Conservation (phyloP, 1,139 yeast species). For the Debaryomycetaceae sp. region DNA sequence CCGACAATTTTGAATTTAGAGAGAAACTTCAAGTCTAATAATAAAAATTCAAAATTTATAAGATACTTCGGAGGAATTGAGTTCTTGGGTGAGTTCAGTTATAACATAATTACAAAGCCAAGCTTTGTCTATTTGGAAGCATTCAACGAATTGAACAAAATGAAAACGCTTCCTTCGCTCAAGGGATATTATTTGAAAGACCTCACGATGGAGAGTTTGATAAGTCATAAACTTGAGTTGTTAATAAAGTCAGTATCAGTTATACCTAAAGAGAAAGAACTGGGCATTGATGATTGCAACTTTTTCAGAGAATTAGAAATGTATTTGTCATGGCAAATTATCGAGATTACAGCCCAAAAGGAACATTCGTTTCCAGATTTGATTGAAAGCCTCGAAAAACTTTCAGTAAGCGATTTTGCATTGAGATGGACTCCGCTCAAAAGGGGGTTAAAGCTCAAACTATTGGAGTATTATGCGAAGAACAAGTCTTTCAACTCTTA, state of each 20-base stretch:
- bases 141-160: slow-evolving; percentile 4
- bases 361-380: neutral
- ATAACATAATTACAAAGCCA: slow-evolving; percentile 28
- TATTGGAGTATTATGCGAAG: neutral
- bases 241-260: neutral
- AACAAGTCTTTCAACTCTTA: neutral
- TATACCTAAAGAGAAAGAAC: neutral
- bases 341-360: neutral
- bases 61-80: slow-evolving; percentile 35
- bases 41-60: slow-evolving; percentile 8
- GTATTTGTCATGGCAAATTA: neutral
- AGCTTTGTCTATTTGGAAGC: slow-evolving; percentile 24
- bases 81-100: slow-evolving; percentile 19
- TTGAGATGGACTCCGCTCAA: neutral
- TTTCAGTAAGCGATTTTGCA: neutral
- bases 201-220: neutral
- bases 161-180: slow-evolving; percentile 9
- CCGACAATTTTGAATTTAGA: neutral
- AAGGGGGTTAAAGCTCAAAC: neutral
- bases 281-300: neutral
- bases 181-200: neutral
- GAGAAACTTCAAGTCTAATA: neutral
- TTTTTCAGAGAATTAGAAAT: neutral
- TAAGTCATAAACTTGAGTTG: too few species aligned
- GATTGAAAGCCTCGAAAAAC: neutral